Conservation (phyloP, 31 red algal genomes). For the Porphyra umbilicalis region DNA sequence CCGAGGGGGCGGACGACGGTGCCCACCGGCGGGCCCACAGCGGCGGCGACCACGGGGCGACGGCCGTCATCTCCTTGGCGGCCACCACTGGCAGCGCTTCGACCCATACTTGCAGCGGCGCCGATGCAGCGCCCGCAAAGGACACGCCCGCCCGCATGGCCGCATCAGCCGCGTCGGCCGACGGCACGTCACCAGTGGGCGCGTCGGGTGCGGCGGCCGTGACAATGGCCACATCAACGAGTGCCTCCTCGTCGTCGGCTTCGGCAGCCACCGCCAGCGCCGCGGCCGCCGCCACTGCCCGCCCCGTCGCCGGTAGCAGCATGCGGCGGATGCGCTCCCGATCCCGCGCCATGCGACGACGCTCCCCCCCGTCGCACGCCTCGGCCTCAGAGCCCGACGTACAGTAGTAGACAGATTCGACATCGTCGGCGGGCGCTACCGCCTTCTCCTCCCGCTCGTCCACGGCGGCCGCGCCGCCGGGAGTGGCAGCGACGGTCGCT, state of each 20-base stretch:
- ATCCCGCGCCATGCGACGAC: not conserved
- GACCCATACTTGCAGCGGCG: too few relatives aligned
- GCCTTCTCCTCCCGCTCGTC: not conserved
- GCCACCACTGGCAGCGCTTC: too few relatives aligned
- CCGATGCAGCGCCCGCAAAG: too few relatives aligned
- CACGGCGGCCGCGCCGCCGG: not conserved
- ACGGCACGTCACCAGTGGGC: too few relatives aligned
- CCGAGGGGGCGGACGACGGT: too few relatives aligned
- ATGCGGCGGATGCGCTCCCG: not conserved
- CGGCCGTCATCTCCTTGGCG: too few relatives aligned
- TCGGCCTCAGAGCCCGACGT: not conserved
- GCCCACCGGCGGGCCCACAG: too few relatives aligned
- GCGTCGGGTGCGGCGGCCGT: too few relatives aligned
- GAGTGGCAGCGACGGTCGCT: not conserved
- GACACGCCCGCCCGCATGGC: too few relatives aligned
- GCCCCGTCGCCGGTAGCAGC: not conserved
- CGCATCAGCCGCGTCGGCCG: too few relatives aligned
- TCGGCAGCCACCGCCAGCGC: not conserved
- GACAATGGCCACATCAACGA: too few relatives aligned
- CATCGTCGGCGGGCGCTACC: not conserved
- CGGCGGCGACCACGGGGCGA: too few relatives aligned
- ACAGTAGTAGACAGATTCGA: not conserved
- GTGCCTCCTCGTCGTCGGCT: not conserved
- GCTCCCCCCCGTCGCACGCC: not conserved
- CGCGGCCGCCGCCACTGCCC: not conserved